Base-by-base conservation (phyloP, 2,329 filamentous ascomycete species). In the Lasiodiplodia gonubiensis region DNA sequence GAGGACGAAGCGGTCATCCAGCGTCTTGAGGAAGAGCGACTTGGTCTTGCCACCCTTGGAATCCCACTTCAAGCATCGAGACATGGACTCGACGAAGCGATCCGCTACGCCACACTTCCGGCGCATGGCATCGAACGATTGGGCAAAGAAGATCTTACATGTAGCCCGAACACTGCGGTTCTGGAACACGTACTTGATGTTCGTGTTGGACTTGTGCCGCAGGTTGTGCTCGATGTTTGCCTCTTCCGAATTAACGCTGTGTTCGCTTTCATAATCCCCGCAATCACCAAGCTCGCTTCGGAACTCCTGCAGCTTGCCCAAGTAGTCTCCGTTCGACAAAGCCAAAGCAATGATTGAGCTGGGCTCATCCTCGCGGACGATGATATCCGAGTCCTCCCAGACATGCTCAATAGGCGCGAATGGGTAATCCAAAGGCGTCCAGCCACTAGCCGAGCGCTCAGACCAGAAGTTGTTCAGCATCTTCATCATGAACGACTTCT, bases 381-480 rank as follows among this genome's bases (percentile, higher is more conserved):
- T 97, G 70, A 99, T 94, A 77, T 99, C 93, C 10, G 93, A 97
- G 80, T 99, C 94, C 65, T 93, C 92, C 80, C 98, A 98, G 57
- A 99, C 94, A 77, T 99, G 95, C 76, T 99, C 95, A 18, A 90
- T 92, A 54, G 90, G 74, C 23, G 80, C 78, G 51, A 98, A 86
- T 3, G 96, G 96, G 74, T 99, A 99, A 66, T 99, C 95, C 23
- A 99, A 86, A 25, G 91, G 88, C 6, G 91, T 87, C 95, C 95
- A 99, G 46, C 94, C 94, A 77, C 93, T 97, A 27, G 96, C 93
- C 57, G 95, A 98, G 64, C 95, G 89, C 79, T 99, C 96, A 2
- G 95, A 96, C 95, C 95, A 99, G 79, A 99, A 99, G 74, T 94
- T 97, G 18, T 93, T 95, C 54, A 99, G 85, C 82, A 97, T 93